Base-by-base conservation (phyloP, 768 basidiomycete species). In the Phanerochaete sordida region DNA sequence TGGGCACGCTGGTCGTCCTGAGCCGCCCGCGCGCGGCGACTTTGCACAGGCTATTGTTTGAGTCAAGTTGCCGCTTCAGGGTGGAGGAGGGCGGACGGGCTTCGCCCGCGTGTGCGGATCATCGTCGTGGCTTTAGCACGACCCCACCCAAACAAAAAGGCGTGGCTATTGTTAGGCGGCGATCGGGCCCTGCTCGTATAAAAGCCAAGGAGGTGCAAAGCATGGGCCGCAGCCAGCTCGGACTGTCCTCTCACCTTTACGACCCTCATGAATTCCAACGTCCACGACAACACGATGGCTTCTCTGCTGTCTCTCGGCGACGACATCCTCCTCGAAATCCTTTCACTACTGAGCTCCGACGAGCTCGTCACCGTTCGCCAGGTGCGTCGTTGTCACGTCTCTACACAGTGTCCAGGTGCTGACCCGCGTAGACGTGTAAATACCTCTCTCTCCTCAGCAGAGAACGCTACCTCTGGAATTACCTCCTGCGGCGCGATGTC, bases 391-490 rank as follows among this genome's bases (percentile, higher is more conserved):
- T 8, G 15, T 57, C 19, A 16, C 21, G 23, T 24, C 19, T 56
- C 28, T 30, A 15, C 21, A 12, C 8, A 19, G 6, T 6, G n/a
- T 26, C 26, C 35, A 12, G 26, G n/a, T 3, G 23, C 35, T 35
- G 31, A 58, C 47, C 27, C 13, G 27, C 6, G 27, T 24, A 62
- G 61, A 58, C 48, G 2, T 62, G 61, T 37, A 62, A 53, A 33
- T 58, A 62, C 43, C 57, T 62, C 21, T 62, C 44, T n/a, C 30
- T 24, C n/a, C 16, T 62, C 2, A 53, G 56, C n/a, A 21, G 23
- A 44, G 16, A 57, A 23, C 27, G 61, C 16, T 62, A 62, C 23
- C 61, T 62, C 24, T 62, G 61, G 61, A 30, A 58, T 31, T 43
- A 43, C 16, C 12, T 62, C 57, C 45, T 62, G 12, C 39, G 35